Base-by-base conservation (phyloP, 805 yeast genomes). In the Suhomyces faveliae region DNA sequence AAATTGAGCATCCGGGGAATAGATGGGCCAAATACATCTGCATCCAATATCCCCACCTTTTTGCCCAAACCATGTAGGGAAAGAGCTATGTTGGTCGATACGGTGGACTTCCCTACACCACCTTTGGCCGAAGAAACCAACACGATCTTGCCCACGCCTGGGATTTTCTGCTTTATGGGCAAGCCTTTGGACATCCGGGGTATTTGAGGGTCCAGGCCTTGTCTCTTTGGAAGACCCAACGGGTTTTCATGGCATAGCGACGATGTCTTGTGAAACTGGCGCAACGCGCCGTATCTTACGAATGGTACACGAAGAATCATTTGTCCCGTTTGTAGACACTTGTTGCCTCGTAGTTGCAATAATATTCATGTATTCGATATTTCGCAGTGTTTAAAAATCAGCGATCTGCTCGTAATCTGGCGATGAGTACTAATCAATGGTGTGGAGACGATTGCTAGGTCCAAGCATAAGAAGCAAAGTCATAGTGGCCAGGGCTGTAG, bases 11-110 rank as follows among this genome's bases (percentile, higher is more conserved):
- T 69, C 50, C 80, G 81, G 0, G 96, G 96, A 5, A 89, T 66
- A 2, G 91, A 85, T 0, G 96, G 96, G 0, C 96, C 96, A 66
- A 87, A 89, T 7, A 89, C 74, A 61, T 89, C 96, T 0, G 85
- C 87, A 59, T 89, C 96, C 10, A 89, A 68, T 2, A 89, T 59
- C 0, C 96, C 96, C 1, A 81, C 83, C 17, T 74, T 74, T 38
- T 78, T 67, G 0, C 87, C 86, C 23, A 66, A 58, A 22, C 70
- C 59, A 35, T 78, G 78, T 43, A 89, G 63, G 0, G 88, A 78
- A 30, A 84, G 59, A 0, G 96, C 91, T 9, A 85, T 54, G 55
- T 89, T 89, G 6, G 81, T 82, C 1, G 85, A 69, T 0, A 86
- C 87, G 0, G 92, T 86, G 1, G 90, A 84, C 60, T 86, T 86